Evolutionary conservation across 352 stramenopile genomes (phyloP).

Genomic region (Phytophthora tubulina): DNA sequence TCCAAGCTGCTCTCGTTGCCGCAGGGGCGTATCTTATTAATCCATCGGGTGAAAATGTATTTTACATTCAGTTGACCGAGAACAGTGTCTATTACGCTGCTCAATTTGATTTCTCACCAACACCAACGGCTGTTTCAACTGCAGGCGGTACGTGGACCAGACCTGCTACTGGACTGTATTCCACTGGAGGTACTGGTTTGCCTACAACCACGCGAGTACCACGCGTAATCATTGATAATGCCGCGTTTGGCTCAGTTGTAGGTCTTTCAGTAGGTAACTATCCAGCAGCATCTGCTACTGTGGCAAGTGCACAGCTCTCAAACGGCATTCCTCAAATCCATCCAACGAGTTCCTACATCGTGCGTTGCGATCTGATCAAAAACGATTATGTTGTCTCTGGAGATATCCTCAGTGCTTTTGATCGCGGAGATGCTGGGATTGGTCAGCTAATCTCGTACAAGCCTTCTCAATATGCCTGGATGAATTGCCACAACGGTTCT

Average conservation of each 20-base stretch:
- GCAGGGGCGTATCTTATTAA: conserved; percentile 18
- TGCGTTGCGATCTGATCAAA: conserved; percentile 34
- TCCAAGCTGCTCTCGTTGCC: conserved; percentile 15
- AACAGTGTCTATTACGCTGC: conserved; percentile 21
- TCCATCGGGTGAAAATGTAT: conserved; percentile 8
- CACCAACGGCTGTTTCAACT: conserved; percentile 5
- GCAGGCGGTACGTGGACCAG: too few species aligned
- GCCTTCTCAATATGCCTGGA: conserved; percentile 1
- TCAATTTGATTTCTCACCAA: conserved; percentile 13
- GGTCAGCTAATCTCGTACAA: conserved; percentile 19
- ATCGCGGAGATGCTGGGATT: conserved; percentile 14
- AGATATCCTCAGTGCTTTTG: conserved; percentile 26
- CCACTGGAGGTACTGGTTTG: conserved; percentile 16
- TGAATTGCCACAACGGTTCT: neutral
- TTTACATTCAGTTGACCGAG: conserved; percentile 18
- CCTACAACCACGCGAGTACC: conserved; percentile 12
- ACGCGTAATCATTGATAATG: conserved; percentile 31
- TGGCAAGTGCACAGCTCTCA: conserved; percentile 7
- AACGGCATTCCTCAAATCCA: conserved; percentile 31
- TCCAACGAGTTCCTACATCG: conserved; percentile 21
- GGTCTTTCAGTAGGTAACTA: conserved; percentile 18
- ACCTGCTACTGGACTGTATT: neutral
- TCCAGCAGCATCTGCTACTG: conserved; percentile 12
- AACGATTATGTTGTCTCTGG: conserved; percentile 30
- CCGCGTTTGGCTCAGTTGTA: conserved; percentile 13